phyloP scores from a whole-genome alignment of 495 filamentous ascomycete species.

The Aspergillus campestris region DNA sequence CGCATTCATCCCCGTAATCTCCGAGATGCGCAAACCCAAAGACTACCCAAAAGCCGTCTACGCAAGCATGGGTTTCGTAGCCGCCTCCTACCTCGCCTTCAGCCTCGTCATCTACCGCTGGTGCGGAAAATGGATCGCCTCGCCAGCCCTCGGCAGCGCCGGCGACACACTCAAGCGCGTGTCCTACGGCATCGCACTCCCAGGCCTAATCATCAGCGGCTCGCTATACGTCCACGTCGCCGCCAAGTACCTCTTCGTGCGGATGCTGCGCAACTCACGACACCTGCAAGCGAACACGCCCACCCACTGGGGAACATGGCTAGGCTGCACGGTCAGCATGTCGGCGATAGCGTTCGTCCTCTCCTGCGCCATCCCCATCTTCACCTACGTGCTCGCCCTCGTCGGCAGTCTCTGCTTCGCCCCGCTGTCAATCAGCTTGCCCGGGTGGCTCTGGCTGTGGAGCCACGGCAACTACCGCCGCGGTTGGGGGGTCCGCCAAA shows the following conservation, averaged over 20 bases:
- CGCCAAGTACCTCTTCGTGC: constrained; percentile 56
- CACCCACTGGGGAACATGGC: constrained; percentile 44
- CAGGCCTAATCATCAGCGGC: constrained; percentile 45
- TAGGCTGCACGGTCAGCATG: constrained; percentile 43
- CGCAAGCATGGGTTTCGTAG: constrained; percentile 53
- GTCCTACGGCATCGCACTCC: constrained; percentile 67
- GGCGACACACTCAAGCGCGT: constrained; percentile 51
- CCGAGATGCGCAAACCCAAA: constrained; percentile 62
- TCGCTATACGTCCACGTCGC: constrained; percentile 59
- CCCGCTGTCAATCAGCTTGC: constrained; percentile 32
- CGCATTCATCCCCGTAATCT: constrained; percentile 65
- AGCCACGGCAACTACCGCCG: constrained; percentile 29
- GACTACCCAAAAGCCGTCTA: constrained; percentile 59
- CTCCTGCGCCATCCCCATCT: constrained; percentile 62
- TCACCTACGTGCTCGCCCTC: constrained; percentile 51
- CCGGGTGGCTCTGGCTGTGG: constrained; percentile 40
- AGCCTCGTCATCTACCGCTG: constrained; percentile 55
- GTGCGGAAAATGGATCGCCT: constrained; percentile 56
- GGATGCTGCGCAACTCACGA: constrained; percentile 44
- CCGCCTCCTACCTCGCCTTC: constrained; percentile 50
- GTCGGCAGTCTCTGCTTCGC: constrained; percentile 32
- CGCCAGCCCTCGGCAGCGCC: constrained; percentile 64
- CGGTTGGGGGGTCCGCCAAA: constrained; percentile 8
- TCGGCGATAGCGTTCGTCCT: constrained; percentile 57
- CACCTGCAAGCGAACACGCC: constrained; percentile 49